Base-by-base conservation (phyloP, 768 basidiomycete species). In the Saitozyma sp. region DNA sequence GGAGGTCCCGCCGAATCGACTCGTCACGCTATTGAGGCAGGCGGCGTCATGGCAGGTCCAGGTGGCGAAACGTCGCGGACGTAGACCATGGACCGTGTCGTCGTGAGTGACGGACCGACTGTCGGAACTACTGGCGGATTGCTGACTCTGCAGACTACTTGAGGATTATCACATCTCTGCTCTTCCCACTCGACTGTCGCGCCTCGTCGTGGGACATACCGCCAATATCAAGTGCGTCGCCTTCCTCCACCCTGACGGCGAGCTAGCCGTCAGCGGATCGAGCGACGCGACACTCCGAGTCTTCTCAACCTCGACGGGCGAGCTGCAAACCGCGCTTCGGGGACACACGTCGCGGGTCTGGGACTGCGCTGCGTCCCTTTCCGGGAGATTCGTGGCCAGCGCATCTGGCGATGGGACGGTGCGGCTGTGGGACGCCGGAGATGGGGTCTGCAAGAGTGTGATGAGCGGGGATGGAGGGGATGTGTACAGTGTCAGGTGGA, bases 341-440 rank as follows among this genome's bases (percentile, higher is more conserved):
- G 76, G 78, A 1, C 78, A 79, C 53, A 69, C 71, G 0, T 74
- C 73, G 8, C 50, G 76, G n/a, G 65, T 79, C 42, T 79, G 78
- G 78, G 68, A 70, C 48, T 64, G 65, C 59, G 55, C 65, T 6
- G 53, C 63, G 1, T 62, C 62, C 7, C 50, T 52, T n/a, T 39
- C 2, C 13, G 45, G 14, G 56, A 29, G 48, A 13, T 40, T 50
- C 1, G 40, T 76, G 5, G 72, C 70, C 8, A 71, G 68, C 65
- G 74, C 70, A 0, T 69, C 72, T 7, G 78, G 74, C 3, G 77
- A 79, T 49, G 73, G 78, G 9, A 70, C 66, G 13, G 65, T 79
- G 43, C 58, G 76, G 46, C 53, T 79, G 5, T 79, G 78, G 78
- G 58, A 63, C 19, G 54, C 58, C 17, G 50, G 54, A 13, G 54